Evolutionary conservation across 371 early-diverging fungal genomes (phyloP).

Genomic region (Mortierella sp.): DNA sequence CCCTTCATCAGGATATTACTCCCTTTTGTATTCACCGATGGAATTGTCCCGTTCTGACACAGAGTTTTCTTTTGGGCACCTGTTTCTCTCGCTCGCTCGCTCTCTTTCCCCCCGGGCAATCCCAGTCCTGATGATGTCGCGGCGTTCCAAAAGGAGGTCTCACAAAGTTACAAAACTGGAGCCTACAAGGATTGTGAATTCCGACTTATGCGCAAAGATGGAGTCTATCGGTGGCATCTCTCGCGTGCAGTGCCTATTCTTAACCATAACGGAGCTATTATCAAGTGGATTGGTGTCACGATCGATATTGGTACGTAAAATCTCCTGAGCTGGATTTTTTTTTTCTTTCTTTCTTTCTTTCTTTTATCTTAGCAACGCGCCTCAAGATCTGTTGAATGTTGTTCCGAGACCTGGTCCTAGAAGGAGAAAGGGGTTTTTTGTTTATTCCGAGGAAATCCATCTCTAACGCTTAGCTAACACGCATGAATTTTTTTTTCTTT

Average conservation of each 20-base stretch:
- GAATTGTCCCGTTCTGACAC: no score
- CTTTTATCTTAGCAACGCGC: no score
- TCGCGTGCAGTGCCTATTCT: conserved; percentile 42
- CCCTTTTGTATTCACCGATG: not conserved
- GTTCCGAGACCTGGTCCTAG: no score
- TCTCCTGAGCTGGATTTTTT: no score
- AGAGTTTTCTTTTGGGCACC: not conserved
- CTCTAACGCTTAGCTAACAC: not conserved
- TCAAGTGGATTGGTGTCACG: conserved; percentile 50
- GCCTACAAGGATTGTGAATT: conserved; percentile 50
- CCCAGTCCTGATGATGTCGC: conserved; percentile 49
- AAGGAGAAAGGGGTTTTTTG: no score
- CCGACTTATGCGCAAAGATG: conserved; percentile 48
- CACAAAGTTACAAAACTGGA: conserved; percentile 50
- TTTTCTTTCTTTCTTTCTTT: no score
- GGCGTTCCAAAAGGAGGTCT: conserved; percentile 38
- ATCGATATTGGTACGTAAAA: conserved; percentile 49
- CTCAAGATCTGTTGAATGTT: no score
- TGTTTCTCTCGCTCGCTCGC: not conserved
- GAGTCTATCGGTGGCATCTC: conserved; percentile 50
- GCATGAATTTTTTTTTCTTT: not conserved
- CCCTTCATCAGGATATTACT: not conserved
- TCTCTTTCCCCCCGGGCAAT: not conserved
- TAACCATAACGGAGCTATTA: conserved; percentile 40
- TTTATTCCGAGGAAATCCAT: no score